Percentiles rank a stretch among this genome's conserved stretches.
phyloP scores from a whole-genome alignment of 2,329 filamentous ascomycete species.

The Volutella citrinella region DNA sequence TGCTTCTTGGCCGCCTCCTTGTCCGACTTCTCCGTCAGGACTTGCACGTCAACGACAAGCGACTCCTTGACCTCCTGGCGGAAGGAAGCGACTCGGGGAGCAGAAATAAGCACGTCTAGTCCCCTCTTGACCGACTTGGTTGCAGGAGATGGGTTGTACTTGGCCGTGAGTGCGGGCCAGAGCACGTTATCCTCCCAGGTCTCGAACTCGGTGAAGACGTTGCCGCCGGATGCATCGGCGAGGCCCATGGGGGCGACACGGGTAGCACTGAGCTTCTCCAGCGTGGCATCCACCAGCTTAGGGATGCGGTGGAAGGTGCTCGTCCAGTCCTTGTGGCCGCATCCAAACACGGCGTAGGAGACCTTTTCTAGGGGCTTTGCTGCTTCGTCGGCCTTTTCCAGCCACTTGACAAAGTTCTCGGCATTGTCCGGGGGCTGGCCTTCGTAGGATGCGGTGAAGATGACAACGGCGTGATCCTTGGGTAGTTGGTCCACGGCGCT shows the following conservation, averaged over 20 bases:
- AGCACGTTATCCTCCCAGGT: constrained; percentile 60
- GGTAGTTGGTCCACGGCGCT: constrained; percentile 58
- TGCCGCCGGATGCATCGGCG: constrained; percentile 59
- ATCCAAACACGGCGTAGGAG: constrained; percentile 68
- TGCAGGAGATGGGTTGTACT: constrained; percentile 26
- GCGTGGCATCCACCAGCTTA: constrained; percentile 54
- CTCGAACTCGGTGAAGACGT: constrained; percentile 68
- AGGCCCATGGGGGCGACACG: constrained; percentile 46
- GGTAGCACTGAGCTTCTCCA: constrained; percentile 36
- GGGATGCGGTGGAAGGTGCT: constrained; percentile 67
- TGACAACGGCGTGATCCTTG: constrained; percentile 57
- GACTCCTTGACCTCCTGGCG: constrained; percentile 24
- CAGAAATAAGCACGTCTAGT: no score
- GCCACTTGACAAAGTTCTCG: constrained; percentile 64
- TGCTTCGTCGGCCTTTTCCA: constrained; percentile 50
- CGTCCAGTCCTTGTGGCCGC: constrained; percentile 56
- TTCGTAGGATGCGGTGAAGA: constrained; percentile 72
- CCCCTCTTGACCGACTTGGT: constrained; percentile 1
- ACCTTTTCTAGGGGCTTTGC: constrained; percentile 48
- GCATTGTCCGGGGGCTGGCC: constrained; percentile 74
- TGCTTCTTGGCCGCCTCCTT: constrained; percentile 49
- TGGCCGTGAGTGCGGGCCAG: constrained; percentile 48
- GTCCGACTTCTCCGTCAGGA: constrained; percentile 1
- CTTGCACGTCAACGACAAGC: constrained; percentile 11
- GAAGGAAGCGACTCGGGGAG: no score